Evolutionary conservation across 2,329 filamentous ascomycete species (phyloP), one percentile per base, ranked within the genome.

Genomic region (Botrytis cinerea): DNA sequence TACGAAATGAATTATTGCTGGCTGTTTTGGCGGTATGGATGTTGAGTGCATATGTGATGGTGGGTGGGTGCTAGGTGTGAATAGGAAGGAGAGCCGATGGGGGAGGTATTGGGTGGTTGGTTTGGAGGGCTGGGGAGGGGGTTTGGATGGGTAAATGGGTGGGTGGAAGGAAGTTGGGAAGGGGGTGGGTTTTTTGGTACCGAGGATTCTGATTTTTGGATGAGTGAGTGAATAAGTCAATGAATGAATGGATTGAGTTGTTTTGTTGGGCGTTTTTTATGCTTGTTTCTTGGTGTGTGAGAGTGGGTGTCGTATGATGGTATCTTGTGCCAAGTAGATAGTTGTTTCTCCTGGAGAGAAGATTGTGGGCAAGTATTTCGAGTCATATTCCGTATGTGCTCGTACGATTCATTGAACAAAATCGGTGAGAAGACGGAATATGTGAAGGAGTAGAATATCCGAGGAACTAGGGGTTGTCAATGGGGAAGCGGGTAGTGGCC

Each of bases 1-100:
- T 59, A 59, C 18, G 16, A 59, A 59, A 35, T 35, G 54, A 22
- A 35, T 7, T n/a, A 16, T 25, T 54, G 12, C 48, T n/a, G 25
- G 48, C 5, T 54, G 12, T 16, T 54, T 54, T n/a, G 48, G 48
- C 48, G 25, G 48, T 14, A n/a, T 54, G 14, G 25, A 54, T 51
- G 48, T 51, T 51, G 46, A 28, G 20, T 59, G n/a, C 54, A 59
- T 28, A 16, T 28, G 28, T 28, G 18, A 16, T 32, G 54, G 28
- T 28, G 18, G 54, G 28, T 25, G 22, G 46, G 22, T 35, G 28
- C 54, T 59, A 59, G 54, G 25, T 54, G 48, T 12, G 12, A 54
- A 35, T 59, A 59, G 54, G 54, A 59, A 59, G 54, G 54, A 59
- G 54, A 59, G 54, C 28, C 28, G 54, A 59, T 59, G 28, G 54